Base-by-base conservation (phyloP, 768 basidiomycete species). In the Boletus reticulatus region DNA sequence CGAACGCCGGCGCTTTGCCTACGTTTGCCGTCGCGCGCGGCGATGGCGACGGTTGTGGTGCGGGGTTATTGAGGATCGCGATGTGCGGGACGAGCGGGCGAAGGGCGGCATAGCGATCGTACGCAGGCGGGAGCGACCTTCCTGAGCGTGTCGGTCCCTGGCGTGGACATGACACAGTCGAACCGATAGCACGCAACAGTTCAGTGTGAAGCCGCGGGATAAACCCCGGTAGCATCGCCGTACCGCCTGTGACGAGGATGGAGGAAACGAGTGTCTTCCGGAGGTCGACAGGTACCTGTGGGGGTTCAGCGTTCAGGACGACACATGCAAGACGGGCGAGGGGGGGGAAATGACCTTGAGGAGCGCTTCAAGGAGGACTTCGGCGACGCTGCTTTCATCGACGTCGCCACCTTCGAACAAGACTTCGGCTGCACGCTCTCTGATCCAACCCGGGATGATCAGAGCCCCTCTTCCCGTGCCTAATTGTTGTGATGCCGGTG, bases 371-470 rank as follows among this genome's bases (percentile, higher is more conserved):
- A 98, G 72, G 12, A 98, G 79, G 27, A 87, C 79, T 65, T 94
- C 92, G 0, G 92, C 89, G 8, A 95, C 75, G 57, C 89, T 93
- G 57, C 80, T 81, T 71, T 94, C 90, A 62, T 96, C 94, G 11
- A 92, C 85, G 62, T 94, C 92, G 7, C 91, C 92, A 1, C 87
- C 87, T 66, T 92, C 91, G 58, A 97, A 98, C 11, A 98, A 74
- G 6, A 96, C 80, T 70, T 98, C 97, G 1, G 94, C 85, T 1
- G 89, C 89, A 14, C 95, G 80, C 68, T 98, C 96, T 42, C 96
- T 75, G 39, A 99, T 80, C 97, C 97, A 99, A 3, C 96, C 96
- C 2, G 96, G 96, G 43, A 98, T 83, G 43, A 91, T 77, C 44
- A 97, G 70, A 0, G 87, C 92, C 0, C 90, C 93, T 9, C 80